These are phyloP conservation scores for Lotus japonicus DNA, from an alignment of 306 rosid genomes.

Conservation along the genomic window DNA sequence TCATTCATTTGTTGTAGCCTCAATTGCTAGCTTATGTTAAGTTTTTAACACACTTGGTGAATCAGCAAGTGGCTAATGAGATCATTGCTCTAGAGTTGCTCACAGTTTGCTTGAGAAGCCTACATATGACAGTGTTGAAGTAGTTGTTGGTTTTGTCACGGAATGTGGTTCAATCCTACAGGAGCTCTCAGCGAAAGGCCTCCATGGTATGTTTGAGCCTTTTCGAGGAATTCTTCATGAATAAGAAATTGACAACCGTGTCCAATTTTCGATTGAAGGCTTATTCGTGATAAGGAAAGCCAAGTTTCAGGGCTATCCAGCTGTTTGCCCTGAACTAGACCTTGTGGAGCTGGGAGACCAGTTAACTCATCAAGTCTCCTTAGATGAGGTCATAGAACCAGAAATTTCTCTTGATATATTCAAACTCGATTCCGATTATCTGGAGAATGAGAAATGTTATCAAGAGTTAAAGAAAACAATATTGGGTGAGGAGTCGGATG, in stretches of 20 bases:
- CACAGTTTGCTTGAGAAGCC: too few relatives aligned
- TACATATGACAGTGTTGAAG: too few relatives aligned
- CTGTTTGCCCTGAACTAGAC: slow-evolving; percentile 41
- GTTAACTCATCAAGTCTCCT: slow-evolving; percentile 36
- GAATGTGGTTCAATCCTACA: too few relatives aligned
- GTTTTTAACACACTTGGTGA: too few relatives aligned
- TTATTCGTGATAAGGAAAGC: slow-evolving; percentile 86
- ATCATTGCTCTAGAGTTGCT: too few relatives aligned
- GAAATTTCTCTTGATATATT: slow-evolving; percentile 53
- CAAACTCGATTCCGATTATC: slow-evolving; percentile 67
- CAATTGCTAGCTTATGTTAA: too few relatives aligned
- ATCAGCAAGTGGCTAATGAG: too few relatives aligned
- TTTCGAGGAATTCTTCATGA: slow-evolving; percentile 96
- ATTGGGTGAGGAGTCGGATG: slow-evolving; percentile 83
- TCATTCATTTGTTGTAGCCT: too few relatives aligned
- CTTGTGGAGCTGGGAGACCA: slow-evolving; percentile 49
- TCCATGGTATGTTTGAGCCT: slow-evolving; percentile 97
- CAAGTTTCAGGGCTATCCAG: slow-evolving; percentile 40
- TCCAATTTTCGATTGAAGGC: slow-evolving; percentile 84
- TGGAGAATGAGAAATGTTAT: slow-evolving; percentile 69
- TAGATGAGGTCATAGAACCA: slow-evolving; percentile 41
- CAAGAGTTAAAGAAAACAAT: slow-evolving; percentile 78
- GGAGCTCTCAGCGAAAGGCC: too few relatives aligned
- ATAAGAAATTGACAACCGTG: slow-evolving; percentile 90
- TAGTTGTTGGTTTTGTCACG: too few relatives aligned